phyloP scores from a whole-genome alignment of 192 early-diverging fungal genomes.

The Podila verticillata region DNA sequence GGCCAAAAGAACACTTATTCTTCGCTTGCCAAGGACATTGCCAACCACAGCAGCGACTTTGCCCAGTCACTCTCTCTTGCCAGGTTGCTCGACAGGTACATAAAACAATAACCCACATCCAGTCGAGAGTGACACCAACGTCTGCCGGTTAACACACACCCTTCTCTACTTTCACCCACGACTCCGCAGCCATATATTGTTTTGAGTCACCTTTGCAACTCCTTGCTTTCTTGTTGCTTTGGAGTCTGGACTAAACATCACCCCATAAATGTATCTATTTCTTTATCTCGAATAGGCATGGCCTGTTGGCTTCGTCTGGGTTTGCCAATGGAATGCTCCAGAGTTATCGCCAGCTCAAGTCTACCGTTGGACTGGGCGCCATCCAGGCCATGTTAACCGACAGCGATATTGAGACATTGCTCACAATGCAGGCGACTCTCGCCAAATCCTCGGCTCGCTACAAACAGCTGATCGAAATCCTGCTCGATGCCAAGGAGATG shows the following conservation, averaged over 20 bases:
- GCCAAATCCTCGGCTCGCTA: constrained; percentile 14
- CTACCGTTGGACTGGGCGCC: constrained; percentile 8
- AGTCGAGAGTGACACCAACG: too few relatives aligned
- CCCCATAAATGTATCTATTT: not conserved
- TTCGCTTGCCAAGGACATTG: constrained; percentile 31
- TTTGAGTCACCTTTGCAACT: too few relatives aligned
- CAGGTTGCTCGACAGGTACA: constrained; percentile 37
- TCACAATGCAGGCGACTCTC: constrained; percentile 27
- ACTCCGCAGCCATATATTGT: not conserved
- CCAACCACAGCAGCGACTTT: constrained; percentile 43
- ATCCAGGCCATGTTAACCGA: constrained; percentile 11
- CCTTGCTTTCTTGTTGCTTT: too few relatives aligned
- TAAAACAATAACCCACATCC: too few relatives aligned
- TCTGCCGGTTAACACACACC: not conserved
- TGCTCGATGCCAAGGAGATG: constrained; percentile 49
- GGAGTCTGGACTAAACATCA: not conserved
- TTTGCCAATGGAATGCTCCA: constrained; percentile 27
- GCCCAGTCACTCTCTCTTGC: constrained; percentile 34
- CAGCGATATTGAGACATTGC: constrained; percentile 26
- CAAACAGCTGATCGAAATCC: constrained; percentile 42
- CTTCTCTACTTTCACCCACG: not conserved
- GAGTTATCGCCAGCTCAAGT: constrained; percentile 33
- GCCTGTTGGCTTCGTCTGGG: constrained; percentile 14
- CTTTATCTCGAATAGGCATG: constrained; percentile 17
- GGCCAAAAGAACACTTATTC: constrained; percentile 21